phyloP scores from a whole-genome alignment of 352 stramenopile genomes.

The Blastocystis sp. region DNA sequence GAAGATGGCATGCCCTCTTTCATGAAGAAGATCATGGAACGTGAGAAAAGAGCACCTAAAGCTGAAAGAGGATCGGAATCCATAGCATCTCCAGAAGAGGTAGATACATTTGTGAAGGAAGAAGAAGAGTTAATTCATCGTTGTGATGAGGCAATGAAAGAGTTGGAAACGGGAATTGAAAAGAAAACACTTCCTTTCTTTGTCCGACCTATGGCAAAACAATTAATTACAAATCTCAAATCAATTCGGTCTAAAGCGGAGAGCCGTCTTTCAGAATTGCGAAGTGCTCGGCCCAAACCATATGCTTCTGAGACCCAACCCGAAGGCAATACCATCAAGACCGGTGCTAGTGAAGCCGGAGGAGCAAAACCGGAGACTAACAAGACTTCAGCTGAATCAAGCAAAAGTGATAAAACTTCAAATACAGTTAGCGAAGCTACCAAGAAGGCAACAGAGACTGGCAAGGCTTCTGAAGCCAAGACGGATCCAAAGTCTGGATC shows the following conservation, averaged over 20 bases:
- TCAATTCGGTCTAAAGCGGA: background rate
- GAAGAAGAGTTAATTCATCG: background rate
- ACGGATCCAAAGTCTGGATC: background rate
- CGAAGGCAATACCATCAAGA: background rate
- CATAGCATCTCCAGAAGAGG: background rate
- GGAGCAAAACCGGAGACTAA: background rate
- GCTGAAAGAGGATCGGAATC: background rate
- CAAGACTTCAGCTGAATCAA: background rate
- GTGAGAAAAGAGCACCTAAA: background rate
- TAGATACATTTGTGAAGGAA: background rate
- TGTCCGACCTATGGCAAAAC: background rate
- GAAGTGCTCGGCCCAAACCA: background rate
- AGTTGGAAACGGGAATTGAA: background rate
- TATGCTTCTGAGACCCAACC: background rate
- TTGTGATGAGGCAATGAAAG: background rate
- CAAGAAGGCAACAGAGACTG: constrained; percentile 7
- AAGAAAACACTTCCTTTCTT: constrained; percentile 9
- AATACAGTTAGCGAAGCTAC: background rate
- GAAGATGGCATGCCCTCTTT: background rate
- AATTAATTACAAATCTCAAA: constrained; percentile 20
- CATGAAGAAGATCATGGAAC: background rate
- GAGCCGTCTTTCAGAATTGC: background rate
- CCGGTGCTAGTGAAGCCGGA: background rate
- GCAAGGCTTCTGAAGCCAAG: background rate
- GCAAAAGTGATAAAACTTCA: background rate